phyloP scores from a whole-genome alignment of 2,329 filamentous ascomycete species.

The Pyrenophora teres region DNA sequence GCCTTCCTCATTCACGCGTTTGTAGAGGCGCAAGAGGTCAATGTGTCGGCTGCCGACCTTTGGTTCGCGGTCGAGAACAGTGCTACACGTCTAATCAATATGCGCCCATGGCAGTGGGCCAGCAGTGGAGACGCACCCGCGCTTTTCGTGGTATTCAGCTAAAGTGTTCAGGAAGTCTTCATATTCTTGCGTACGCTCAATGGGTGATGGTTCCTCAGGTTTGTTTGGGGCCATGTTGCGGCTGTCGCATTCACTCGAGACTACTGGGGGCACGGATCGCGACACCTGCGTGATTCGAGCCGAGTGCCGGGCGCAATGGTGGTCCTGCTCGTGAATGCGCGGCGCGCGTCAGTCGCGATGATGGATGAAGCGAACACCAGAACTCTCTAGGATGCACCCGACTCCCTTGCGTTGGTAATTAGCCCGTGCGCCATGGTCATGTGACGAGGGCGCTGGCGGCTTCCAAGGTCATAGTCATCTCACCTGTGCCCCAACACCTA shows the following conservation, averaged over 20 bases:
- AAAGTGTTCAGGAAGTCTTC: conserved; percentile 77
- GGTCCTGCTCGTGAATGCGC: conserved; percentile 30
- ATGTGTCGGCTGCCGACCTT: conserved; percentile 78
- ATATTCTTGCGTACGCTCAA: conserved; percentile 66
- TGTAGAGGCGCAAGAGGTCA: conserved; percentile 78
- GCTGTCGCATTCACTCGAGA: conserved; percentile 41
- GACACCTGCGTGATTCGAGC: conserved; percentile 28
- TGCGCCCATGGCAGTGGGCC: conserved; percentile 25
- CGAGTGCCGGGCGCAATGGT: conserved; percentile 31
- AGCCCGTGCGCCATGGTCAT: conserved; percentile 17
- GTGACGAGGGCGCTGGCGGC: conserved; percentile 22
- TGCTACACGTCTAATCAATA: conserved; percentile 53
- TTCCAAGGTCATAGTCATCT: conserved; percentile 14
- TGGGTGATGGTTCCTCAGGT: conserved; percentile 52
- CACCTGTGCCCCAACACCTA: background rate
- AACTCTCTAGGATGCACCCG: conserved; percentile 32
- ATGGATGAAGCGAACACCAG: conserved; percentile 39
- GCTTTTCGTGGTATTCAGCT: conserved; percentile 73
- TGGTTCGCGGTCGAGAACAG: conserved; percentile 76
- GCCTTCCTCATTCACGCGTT: conserved; percentile 73
- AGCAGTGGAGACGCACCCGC: conserved; percentile 60
- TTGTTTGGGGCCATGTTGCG: conserved; percentile 52
- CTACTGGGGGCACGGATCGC: conserved; percentile 19
- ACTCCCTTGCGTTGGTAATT: conserved; percentile 23
- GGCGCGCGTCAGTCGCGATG: conserved; percentile 40